Evolutionary conservation across 176 grass and related monocot genomes (phyloP).

Genomic region (Avena insularis): DNA sequence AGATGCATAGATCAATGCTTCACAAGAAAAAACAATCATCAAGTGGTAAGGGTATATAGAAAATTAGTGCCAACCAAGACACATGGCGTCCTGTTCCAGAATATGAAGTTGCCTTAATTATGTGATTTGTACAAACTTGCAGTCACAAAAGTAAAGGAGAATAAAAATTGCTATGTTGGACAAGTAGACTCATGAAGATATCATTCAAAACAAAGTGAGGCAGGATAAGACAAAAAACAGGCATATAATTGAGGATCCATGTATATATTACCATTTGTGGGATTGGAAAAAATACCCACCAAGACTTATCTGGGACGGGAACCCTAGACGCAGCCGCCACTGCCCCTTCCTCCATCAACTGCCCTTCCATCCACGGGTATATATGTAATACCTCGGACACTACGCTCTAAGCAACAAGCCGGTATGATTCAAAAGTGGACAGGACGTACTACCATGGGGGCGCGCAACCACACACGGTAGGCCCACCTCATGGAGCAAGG

Average conservation of each 20-base stretch:
- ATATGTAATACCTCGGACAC: too few relatives aligned
- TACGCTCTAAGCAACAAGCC: too few relatives aligned
- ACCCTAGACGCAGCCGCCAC: too few relatives aligned
- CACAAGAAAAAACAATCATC: not conserved
- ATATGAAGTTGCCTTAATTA: not conserved
- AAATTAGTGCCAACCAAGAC: not conserved
- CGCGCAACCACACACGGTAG: too few relatives aligned
- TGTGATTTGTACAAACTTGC: not conserved
- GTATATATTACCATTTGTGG: not conserved
- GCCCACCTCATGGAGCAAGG: too few relatives aligned
- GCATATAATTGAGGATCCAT: slow-evolving; percentile 17
- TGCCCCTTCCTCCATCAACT: too few relatives aligned
- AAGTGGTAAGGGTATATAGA: not conserved
- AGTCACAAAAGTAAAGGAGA: not conserved
- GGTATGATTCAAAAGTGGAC: too few relatives aligned
- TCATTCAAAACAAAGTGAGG: not conserved
- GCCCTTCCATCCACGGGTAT: too few relatives aligned
- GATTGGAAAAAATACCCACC: too few relatives aligned
- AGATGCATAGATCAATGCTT: not conserved
- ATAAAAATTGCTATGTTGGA: not conserved
- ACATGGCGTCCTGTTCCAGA: not conserved
- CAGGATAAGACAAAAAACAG: not conserved
- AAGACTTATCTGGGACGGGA: too few relatives aligned
- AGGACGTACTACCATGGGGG: too few relatives aligned
- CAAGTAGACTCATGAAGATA: slow-evolving; percentile 1